Evolutionary conservation across 2,329 filamentous ascomycete species (phyloP), one percentile per base, ranked within the genome.

Genomic region (Plenodomus biglobosus): DNA sequence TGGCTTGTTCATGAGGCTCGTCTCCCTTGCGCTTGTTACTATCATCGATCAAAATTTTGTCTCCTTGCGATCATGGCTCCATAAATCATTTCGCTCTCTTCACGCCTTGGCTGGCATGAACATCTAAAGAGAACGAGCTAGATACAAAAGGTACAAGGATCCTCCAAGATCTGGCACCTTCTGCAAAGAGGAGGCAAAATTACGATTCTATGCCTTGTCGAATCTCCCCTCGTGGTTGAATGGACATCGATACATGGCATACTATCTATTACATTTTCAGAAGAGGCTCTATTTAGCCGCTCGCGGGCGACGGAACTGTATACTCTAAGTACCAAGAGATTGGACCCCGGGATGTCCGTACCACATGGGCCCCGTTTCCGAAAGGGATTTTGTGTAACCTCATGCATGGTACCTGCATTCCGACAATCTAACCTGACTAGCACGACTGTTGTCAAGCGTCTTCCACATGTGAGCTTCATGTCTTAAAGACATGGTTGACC

Each of bases 331-430:
- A 32, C 44, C 50, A 42, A 36, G 22, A 27, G 40, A 18, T n/a
- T 38, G 48, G 42, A 50, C 36, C 17, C 45, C 46, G 35, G 46
- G 39, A 52, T 36, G 40, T 41, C 42, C 18, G 44, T 44, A 52
- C 54, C 46, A 21, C 52, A 54, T 48, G 32, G 38, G 38, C 42
- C 40, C 55, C 54, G 51, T 44, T 50, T 52, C 51, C 43, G 48
- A 44, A 50, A 53, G 40, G 40, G 35, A 44, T 39, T 44, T 15
- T 55, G 53, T 62, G 52, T 47, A 44, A 58, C 56, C 35, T 40
- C 40, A 49, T 42, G 45, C 46, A 50, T 49, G 27, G 61, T 66
- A 56, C 59, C 65, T 68, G 62, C 60, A 63, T 58, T 55, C 54
- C 48, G 16, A 16, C 11, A 20, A 37, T 37, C 44, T 62, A 32